Evolutionary conservation across 2,329 filamentous ascomycete genomes (phyloP).

Genomic region (Aspergillus sp.): DNA sequence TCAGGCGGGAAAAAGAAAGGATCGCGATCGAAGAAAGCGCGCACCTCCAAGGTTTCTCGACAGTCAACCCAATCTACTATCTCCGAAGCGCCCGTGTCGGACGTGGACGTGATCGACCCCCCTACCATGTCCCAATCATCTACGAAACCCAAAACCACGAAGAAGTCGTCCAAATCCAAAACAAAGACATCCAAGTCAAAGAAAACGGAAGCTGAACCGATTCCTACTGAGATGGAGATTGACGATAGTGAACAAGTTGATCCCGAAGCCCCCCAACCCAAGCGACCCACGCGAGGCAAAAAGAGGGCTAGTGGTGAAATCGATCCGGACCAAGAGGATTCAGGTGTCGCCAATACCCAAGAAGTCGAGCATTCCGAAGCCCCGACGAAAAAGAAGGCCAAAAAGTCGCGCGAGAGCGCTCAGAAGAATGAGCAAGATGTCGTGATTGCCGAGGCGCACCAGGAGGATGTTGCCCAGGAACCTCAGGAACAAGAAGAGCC

Average conservation of each 20-base stretch:
- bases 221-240: slow-evolving; percentile 32
- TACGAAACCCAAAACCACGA: slow-evolving; percentile 54
- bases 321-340: slow-evolving; percentile 23
- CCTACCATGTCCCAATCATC: slow-evolving; percentile 53
- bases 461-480: slow-evolving; percentile 4
- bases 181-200: slow-evolving; percentile 38
- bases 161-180: slow-evolving; percentile 40
- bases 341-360: slow-evolving; percentile 14
- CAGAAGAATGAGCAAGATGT: slow-evolving; percentile 42
- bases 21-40: slow-evolving; percentile 53
- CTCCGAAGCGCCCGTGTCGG: slow-evolving; percentile 45
- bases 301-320: slow-evolving; percentile 65
- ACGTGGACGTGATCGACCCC: slow-evolving; percentile 56
- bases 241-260: slow-evolving; percentile 26
- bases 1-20: slow-evolving; percentile 57
- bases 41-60: slow-evolving; percentile 69
- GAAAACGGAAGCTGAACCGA: slow-evolving; percentile 39
- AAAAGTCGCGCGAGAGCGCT: slow-evolving; percentile 51
- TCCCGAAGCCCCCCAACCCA: slow-evolving; percentile 35
- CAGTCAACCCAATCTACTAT: slow-evolving; percentile 54
- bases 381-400: slow-evolving; percentile 60
- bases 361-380: slow-evolving; percentile 31
- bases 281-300: slow-evolving; percentile 48
- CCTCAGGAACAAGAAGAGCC: slow-evolving; percentile 30
- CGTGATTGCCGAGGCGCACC: slow-evolving; percentile 30